Conservation (phyloP, 169 alveolate species). For the Amoebophrya sp. region DNA sequence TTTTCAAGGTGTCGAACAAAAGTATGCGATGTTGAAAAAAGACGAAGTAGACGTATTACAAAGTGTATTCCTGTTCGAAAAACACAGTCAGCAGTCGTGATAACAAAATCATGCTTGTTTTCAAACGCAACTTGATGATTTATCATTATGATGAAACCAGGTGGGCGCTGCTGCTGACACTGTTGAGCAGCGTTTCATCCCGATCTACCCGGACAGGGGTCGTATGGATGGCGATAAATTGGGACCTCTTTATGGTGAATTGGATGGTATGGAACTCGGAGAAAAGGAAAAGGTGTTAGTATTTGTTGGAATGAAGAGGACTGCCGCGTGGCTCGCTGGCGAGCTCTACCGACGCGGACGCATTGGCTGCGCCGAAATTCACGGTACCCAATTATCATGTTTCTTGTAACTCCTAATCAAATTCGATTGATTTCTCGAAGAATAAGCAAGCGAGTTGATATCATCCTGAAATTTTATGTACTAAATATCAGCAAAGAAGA, state of each 20-base stretch:
- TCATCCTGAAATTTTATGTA: too few species aligned
- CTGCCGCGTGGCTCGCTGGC: slow-evolving; percentile 44
- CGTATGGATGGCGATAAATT: not conserved
- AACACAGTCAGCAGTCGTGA: not conserved
- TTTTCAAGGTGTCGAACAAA: too few species aligned
- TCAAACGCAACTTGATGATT: too few species aligned
- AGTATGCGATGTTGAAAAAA: too few species aligned
- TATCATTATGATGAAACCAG: too few species aligned
- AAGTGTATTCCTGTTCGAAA: not conserved
- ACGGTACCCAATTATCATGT: not conserved
- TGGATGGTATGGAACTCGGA: not conserved
- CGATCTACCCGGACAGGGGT: not conserved
- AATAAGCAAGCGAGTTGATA: too few species aligned
- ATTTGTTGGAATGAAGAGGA: slow-evolving; percentile 44
- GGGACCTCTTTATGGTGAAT: not conserved
- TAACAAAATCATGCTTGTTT: not conserved
- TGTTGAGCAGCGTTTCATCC: not conserved
- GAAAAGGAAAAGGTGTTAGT: slow-evolving; percentile 27
- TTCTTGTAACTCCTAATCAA: not conserved
- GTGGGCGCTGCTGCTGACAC: not conserved
- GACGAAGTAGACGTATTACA: too few species aligned
- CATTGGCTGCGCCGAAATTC: not conserved
- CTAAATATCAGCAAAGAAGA: too few species aligned
- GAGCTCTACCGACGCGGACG: not conserved
- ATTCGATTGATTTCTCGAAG: too few species aligned